Percentiles rank a stretch among this genome's conserved stretches.
Evolutionary conservation across 1,284 basidiomycete genomes (phyloP).

Genomic region (Inonotus hispidus): DNA sequence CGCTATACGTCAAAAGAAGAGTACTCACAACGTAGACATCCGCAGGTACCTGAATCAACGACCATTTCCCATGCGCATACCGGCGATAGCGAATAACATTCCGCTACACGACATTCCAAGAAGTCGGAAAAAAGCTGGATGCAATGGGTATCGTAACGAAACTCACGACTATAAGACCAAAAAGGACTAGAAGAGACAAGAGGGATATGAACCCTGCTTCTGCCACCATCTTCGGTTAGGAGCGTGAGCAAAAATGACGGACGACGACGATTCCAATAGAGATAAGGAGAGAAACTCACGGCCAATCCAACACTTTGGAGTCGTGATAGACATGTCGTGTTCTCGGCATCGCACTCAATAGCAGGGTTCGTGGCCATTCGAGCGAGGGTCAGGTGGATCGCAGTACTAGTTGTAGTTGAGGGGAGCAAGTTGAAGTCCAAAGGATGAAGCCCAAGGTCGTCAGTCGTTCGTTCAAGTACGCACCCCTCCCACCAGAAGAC

Average conservation of each 20-base stretch:
- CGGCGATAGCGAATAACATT: constrained; percentile 27
- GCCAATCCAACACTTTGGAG: constrained; percentile 27
- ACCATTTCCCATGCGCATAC: constrained; percentile 24
- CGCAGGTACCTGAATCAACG: constrained; percentile 31
- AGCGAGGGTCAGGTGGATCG: neutral
- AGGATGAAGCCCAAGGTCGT: too few relatives aligned
- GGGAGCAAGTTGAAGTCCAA: too few relatives aligned
- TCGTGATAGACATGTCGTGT: constrained; percentile 24
- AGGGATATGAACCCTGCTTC: constrained; percentile 28
- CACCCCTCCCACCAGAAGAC: too few relatives aligned
- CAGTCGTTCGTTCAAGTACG: too few relatives aligned
- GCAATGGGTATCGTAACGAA: neutral
- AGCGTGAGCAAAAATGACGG: neutral
- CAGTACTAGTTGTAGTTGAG: neutral
- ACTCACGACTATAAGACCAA: constrained; percentile 27
- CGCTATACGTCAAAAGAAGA: neutral
- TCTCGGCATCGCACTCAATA: neutral
- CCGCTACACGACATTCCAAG: constrained; percentile 19
- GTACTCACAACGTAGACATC: constrained; percentile 33
- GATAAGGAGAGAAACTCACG: constrained; percentile 21
- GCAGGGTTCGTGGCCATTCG: neutral
- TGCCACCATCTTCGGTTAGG: constrained; percentile 24
- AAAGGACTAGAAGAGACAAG: constrained; percentile 25
- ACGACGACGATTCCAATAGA: neutral
- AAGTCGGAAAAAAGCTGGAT: neutral